Evolutionary conservation across 495 filamentous ascomycete species (phyloP).

Genomic region (Penicillium malachiteum): DNA sequence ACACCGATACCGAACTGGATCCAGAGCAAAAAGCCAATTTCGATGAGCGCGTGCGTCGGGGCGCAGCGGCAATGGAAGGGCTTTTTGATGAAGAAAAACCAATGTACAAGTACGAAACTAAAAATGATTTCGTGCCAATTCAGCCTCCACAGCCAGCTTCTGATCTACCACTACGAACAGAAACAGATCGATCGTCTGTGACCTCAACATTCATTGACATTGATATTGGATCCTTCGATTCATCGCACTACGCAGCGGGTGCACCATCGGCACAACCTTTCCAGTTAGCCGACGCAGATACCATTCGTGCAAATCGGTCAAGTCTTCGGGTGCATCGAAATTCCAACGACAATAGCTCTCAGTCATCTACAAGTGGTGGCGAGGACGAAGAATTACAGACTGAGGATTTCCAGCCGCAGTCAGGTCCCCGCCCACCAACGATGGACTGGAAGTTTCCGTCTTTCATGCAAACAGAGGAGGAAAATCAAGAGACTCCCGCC

Average conservation of each 20-base stretch:
- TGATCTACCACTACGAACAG: conserved; percentile 51
- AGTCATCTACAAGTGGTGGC: conserved; percentile 30
- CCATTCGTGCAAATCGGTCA: conserved; percentile 49
- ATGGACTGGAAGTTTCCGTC: conserved; percentile 52
- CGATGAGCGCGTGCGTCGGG: conserved; percentile 49
- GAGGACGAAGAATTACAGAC: conserved; percentile 28
- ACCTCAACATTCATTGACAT: conserved; percentile 50
- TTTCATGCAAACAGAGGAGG: conserved; percentile 29
- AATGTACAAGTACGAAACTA: conserved; percentile 48
- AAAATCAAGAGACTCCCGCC: conserved; percentile 11
- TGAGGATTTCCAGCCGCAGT: conserved; percentile 30
- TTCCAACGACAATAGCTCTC: conserved; percentile 36
- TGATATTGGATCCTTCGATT: conserved; percentile 49
- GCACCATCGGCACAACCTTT: conserved; percentile 43
- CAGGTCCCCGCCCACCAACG: conserved; percentile 45
- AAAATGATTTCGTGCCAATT: conserved; percentile 46
- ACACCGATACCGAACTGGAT: conserved; percentile 30
- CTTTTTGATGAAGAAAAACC: conserved; percentile 49
- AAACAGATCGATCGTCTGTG: conserved; percentile 48
- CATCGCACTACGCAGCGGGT: conserved; percentile 48
- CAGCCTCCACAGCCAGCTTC: conserved; percentile 34
- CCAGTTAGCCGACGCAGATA: conserved; percentile 50
- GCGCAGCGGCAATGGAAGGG: conserved; percentile 46
- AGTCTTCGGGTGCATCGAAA: conserved; percentile 38
- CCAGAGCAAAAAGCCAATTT: conserved; percentile 45